Evolutionary conservation across 148 eudicot species (phyloP), one percentile per base, ranked within the genome.

Genomic region (Dysphania ambrosioides): DNA sequence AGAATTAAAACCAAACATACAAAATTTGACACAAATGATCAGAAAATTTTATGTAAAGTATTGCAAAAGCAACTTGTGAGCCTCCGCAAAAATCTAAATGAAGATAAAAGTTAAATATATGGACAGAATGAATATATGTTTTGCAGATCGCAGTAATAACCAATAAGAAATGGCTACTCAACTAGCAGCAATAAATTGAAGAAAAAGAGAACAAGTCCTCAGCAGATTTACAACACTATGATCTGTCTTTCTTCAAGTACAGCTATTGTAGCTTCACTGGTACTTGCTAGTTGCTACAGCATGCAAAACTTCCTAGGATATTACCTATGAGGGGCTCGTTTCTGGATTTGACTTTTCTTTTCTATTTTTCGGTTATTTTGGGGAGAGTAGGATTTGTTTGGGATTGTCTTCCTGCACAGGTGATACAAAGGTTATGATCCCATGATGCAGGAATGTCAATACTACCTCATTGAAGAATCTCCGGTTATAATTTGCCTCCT

Each of bases 401-500:
- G 40, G 68, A 24, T 62, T 13, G 76, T 73, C 13, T 73, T 73
- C 57, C 77, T 78, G 72, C 77, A 47, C 36, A 78, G 59, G 63
- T n/a, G n/a, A n/a, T n/a, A n/a, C n/a, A n/a, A 53, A 38, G 68
- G 57, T 12, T 19, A 51, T 18, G 24, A 44, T 68, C 23, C 38
- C 62, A 49, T 36, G 24, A 42, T 77, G 68, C 77, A 59, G 57
- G 24, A 19, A 26, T 27, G 72, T 29, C 55, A 12, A 30, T 73
- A 31, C 78, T 64, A 27, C 70, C 67, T 66, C 47, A 27, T 49
- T 23, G 51, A 16, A 29, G 74, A 34, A 42, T 58, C 75, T 38
- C 41, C 41, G 26, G 64, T 76, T 60, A 80, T 34, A 80, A 67
- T 66, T 72, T 80, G 49, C 80, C 85, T 51, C 92, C 91, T 34